These are phyloP conservation scores for Tricholoma terreum DNA, from an alignment of 768 basidiomycete genomes.

Conservation along the genomic window DNA sequence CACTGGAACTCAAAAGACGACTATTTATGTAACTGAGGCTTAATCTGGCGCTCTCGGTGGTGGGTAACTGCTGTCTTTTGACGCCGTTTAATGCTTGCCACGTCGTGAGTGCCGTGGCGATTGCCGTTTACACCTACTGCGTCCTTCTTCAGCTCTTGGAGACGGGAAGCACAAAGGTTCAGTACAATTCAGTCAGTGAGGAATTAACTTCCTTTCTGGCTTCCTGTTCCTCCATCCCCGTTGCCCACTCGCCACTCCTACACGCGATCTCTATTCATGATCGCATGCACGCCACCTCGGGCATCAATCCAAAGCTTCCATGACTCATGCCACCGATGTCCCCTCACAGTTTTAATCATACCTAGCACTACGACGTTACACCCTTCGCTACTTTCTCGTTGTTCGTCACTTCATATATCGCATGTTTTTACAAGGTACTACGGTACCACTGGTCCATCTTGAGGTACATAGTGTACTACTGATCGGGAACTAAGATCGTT, in stretches of 20 bases:
- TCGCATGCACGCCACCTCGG: neutral
- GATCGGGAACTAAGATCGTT: neutral
- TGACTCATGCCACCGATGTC: neutral
- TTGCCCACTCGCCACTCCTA: neutral
- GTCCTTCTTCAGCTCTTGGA: neutral
- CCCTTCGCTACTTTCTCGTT: neutral
- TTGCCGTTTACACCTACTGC: neutral
- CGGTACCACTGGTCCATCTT: neutral
- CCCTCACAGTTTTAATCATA: neutral
- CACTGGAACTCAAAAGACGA: neutral
- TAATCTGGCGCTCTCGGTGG: neutral
- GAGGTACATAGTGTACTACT: neutral
- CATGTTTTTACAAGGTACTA: neutral
- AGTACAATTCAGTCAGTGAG: neutral
- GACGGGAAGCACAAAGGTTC: neutral
- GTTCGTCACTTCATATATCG: conserved; percentile 4
- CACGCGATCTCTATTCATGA: neutral
- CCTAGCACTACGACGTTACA: neutral
- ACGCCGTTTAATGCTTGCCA: neutral
- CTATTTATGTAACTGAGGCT: neutral
- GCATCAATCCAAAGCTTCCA: neutral
- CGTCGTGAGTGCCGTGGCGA: neutral
- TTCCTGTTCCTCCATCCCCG: neutral
- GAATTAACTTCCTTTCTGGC: neutral
- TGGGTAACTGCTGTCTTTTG: neutral